phyloP scores from a whole-genome alignment of 768 basidiomycete species.

The Boletus speciosus region DNA sequence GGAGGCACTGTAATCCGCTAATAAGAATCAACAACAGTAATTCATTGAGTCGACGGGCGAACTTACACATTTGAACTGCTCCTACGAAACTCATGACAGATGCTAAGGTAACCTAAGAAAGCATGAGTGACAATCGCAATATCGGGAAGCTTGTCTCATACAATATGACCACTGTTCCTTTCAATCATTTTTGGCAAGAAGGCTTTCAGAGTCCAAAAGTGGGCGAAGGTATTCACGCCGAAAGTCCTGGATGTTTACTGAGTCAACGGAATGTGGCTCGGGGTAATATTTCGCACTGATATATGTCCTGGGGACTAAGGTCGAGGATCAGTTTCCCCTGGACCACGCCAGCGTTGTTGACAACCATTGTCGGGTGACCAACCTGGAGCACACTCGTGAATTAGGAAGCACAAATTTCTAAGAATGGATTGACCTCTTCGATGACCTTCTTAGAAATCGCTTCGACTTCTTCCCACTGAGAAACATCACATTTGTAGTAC shows the following conservation, averaged over 20 bases:
- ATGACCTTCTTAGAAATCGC: slow-evolving; percentile 67
- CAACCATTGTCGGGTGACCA: slow-evolving; percentile 81
- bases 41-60: neutral
- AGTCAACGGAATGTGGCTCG: neutral
- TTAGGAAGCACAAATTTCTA: neutral
- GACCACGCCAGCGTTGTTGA: slow-evolving; percentile 95
- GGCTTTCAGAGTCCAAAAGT: slow-evolving; percentile 90
- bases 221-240: slow-evolving; percentile 79
- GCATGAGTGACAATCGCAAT: slow-evolving; percentile 10
- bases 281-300: slow-evolving; percentile 73
- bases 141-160: slow-evolving; percentile 34
- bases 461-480: slow-evolving; percentile 82
- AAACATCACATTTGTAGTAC: slow-evolving; percentile 90
- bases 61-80: slow-evolving; percentile 72
- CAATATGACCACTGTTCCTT: slow-evolving; percentile 79
- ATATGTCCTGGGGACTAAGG: slow-evolving; percentile 69
- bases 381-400: slow-evolving; percentile 44
- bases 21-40: slow-evolving; percentile 7
- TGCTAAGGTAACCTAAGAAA: slow-evolving; percentile 65
- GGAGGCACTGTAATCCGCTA: slow-evolving; percentile 88
- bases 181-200: slow-evolving; percentile 89
- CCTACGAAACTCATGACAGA: slow-evolving; percentile 74
- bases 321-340: slow-evolving; percentile 87
- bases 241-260: slow-evolving; percentile 60
- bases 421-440: slow-evolving; percentile 57